These are phyloP conservation scores for Avicennia marina DNA, from an alignment of 257 asterid genomes.

Conservation along the genomic window DNA sequence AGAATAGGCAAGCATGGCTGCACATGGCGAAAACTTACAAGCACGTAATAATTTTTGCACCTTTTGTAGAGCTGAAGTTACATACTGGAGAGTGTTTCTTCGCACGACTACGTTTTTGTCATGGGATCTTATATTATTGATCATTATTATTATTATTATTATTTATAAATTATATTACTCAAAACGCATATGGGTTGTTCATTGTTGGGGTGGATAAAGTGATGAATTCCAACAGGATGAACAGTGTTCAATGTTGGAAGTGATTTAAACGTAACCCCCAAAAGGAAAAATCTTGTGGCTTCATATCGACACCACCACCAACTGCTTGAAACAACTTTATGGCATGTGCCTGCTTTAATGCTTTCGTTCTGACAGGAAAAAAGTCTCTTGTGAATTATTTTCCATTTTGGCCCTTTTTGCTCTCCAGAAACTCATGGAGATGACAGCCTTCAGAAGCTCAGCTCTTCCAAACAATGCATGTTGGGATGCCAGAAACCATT, in stretches of 20 bases:
- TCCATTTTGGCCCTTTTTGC: slow-evolving; percentile 21
- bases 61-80: slow-evolving; percentile 2
- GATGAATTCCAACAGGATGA: too few relatives aligned
- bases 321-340: slow-evolving; percentile 8
- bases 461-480: neutral
- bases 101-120: neutral
- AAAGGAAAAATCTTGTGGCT: slow-evolving; percentile 24
- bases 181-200: too few relatives aligned
- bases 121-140: too few relatives aligned
- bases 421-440: slow-evolving; percentile 32
- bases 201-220: too few relatives aligned
- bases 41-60: slow-evolving; percentile 1
- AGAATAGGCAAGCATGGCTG: neutral
- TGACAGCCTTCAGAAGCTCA: neutral
- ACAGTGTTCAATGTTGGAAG: neutral
- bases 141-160: too few relatives aligned
- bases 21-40: neutral
- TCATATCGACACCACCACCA: slow-evolving; percentile 8
- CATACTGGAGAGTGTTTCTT: neutral
- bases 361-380: slow-evolving; percentile 20
- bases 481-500: too few relatives aligned
- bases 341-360: slow-evolving; percentile 41
- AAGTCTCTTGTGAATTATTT: slow-evolving; percentile 4
- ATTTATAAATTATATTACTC: too few relatives aligned
- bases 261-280: slow-evolving; percentile 13